Conservation (phyloP, 2,329 filamentous ascomycete species). For the Endoconidiophora polonica region DNA sequence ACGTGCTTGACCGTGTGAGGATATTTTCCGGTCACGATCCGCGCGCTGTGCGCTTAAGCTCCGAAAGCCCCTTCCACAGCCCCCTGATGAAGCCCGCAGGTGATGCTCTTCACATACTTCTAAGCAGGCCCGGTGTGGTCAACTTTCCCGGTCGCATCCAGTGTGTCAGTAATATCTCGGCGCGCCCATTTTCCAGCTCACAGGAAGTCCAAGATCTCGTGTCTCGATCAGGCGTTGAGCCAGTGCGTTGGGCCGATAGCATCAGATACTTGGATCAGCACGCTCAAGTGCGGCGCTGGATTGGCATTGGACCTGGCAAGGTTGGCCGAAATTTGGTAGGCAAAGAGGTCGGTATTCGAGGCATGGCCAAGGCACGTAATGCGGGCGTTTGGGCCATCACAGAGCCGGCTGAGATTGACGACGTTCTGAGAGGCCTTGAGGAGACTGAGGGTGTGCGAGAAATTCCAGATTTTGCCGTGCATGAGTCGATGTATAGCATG, state of each 20-base stretch:
- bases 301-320: slow-evolving; percentile 86
- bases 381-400: slow-evolving; percentile 88
- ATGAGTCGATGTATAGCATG: slow-evolving; percentile 1
- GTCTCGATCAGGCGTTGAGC: slow-evolving; percentile 73
- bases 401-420: slow-evolving; percentile 59
- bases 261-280: slow-evolving; percentile 80
- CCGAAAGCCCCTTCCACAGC: slow-evolving; percentile 80
- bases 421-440: slow-evolving; percentile 47
- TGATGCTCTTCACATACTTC: slow-evolving; percentile 50
- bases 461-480: slow-evolving; percentile 10
- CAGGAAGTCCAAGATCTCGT: slow-evolving; percentile 64
- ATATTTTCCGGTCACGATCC: slow-evolving; percentile 89
- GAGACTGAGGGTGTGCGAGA: slow-evolving; percentile 40
- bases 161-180: slow-evolving; percentile 76
- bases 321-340: slow-evolving; percentile 86
- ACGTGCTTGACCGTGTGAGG: slow-evolving; percentile 65
- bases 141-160: slow-evolving; percentile 59
- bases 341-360: slow-evolving; percentile 82
- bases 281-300: slow-evolving; percentile 64
- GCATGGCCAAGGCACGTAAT: slow-evolving; percentile 62
- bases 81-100: slow-evolving; percentile 81
- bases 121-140: slow-evolving; percentile 49
- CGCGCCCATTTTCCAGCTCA: slow-evolving; percentile 55
- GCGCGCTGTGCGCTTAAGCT: slow-evolving; percentile 69
- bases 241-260: slow-evolving; percentile 86